Evolutionary conservation across 805 yeast genomes (phyloP), one percentile per base, ranked within the genome.

Genomic region (Candida saitoana): DNA sequence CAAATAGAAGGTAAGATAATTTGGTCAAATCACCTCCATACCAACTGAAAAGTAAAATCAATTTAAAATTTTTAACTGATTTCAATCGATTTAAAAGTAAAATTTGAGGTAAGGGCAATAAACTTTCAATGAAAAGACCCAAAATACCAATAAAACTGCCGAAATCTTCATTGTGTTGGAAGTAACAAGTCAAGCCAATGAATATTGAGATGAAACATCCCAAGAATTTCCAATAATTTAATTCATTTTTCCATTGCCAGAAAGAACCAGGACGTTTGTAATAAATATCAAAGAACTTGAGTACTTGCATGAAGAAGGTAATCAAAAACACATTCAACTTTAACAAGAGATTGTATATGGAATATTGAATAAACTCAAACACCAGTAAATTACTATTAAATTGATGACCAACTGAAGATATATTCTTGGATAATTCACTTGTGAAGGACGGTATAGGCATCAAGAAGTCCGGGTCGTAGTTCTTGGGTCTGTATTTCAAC

Each of bases 21-120:
- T 90, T 90, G 30, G 87, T 75, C 32, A 83, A 67, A 63, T 89
- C 97, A 43, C 96, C 96, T 45, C 91, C 82, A 3, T 89, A 67
- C 97, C 97, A 89, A 54, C 90, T 82, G 15, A 88, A 63, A 29
- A 89, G 59, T 25, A 89, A 65, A 19, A 91, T 77, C 39, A 81
- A 69, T 53, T 88, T 83, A 65, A 89, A 89, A 45, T 93, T 91
- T 49, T 83, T 83, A 5, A 85, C 79, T 0, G 87, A 77, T 51
- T 79, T 79, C 19, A 82, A 52, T 43, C 88, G 73, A 55, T 79
- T 74, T 37, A 86, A 70, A 46, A 86, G 63, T n/a, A 87, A 65
- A 37, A 86, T 80, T 65, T 87, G 88, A 12, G 93, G 91, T 46
- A 87, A 66, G 15, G 96, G 88, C 50, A 86, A 66, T 35, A 79